Evolutionary conservation across 192 early-diverging fungal genomes (phyloP).

Genomic region (Pilaira anomala): DNA sequence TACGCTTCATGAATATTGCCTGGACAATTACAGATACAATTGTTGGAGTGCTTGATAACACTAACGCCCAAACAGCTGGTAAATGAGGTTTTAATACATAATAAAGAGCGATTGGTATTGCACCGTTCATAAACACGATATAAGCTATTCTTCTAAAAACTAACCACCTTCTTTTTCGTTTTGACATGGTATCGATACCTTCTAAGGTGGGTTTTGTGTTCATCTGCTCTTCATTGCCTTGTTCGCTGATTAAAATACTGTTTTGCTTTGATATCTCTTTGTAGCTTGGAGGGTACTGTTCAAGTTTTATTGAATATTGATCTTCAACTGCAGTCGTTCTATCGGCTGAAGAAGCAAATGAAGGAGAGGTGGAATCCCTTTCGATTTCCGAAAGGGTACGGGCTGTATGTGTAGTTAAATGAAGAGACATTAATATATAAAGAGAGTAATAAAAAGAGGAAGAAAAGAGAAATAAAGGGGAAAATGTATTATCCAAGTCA

Average conservation of each 20-base stretch:
- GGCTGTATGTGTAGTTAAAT: too few relatives aligned
- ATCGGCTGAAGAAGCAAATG: too few relatives aligned
- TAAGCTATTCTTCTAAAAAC: slow-evolving; percentile 18
- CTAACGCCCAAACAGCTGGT: slow-evolving; percentile 36
- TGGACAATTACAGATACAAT: slow-evolving; percentile 35
- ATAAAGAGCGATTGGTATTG: slow-evolving; percentile 32
- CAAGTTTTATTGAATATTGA: too few relatives aligned
- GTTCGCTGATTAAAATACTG: neutral
- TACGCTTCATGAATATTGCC: slow-evolving; percentile 19
- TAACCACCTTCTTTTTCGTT: slow-evolving; percentile 8
- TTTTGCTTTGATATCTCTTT: neutral
- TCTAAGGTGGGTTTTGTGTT: neutral
- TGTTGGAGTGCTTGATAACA: slow-evolving; percentile 44
- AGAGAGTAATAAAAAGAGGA: too few relatives aligned
- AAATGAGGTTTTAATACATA: slow-evolving; percentile 40
- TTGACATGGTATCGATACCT: neutral
- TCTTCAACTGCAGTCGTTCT: too few relatives aligned
- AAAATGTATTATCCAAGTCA: too few relatives aligned
- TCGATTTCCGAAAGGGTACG: too few relatives aligned
- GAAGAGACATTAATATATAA: too few relatives aligned
- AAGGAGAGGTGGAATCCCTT: too few relatives aligned
- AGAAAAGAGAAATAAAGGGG: too few relatives aligned
- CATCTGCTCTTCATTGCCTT: neutral
- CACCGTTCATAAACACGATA: slow-evolving; percentile 29
- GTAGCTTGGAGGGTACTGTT: too few relatives aligned